phyloP scores from a whole-genome alignment of 768 basidiomycete species.

The Sporobolomyces phaffii region DNA sequence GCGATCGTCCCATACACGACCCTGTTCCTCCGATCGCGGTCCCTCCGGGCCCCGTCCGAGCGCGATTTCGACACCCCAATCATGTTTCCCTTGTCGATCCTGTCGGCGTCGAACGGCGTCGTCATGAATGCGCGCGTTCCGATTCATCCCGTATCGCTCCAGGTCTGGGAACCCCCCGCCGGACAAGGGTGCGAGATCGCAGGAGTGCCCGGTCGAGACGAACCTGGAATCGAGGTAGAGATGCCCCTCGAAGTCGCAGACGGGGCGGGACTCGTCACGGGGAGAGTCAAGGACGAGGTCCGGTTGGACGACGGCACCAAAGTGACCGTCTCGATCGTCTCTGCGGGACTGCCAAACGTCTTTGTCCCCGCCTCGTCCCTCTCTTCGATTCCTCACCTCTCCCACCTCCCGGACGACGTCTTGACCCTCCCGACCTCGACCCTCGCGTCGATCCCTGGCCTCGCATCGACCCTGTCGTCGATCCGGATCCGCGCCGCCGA shows the following conservation, averaged over 20 bases:
- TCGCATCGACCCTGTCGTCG: slow-evolving; percentile 13
- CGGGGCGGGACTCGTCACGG: slow-evolving; percentile 15
- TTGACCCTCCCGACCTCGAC: slow-evolving; percentile 7
- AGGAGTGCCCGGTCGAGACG: slow-evolving; percentile 31
- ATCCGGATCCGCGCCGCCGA: slow-evolving; percentile 22
- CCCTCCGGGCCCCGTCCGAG: not conserved
- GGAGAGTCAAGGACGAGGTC: slow-evolving; percentile 5
- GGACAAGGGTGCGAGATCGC: slow-evolving; percentile 29
- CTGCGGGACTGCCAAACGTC: slow-evolving; percentile 35
- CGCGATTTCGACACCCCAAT: not conserved
- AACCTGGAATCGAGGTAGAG: slow-evolving; percentile 32
- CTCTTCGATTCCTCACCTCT: not conserved
- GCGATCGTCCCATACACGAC: slow-evolving; percentile 32
- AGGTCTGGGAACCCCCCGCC: slow-evolving; percentile 15
- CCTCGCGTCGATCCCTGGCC: slow-evolving; percentile 7
- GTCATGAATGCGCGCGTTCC: slow-evolving; percentile 32
- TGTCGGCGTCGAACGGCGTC: slow-evolving; percentile 32
- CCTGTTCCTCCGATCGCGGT: slow-evolving; percentile 22
- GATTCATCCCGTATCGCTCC: slow-evolving; percentile 27
- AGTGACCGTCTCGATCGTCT: slow-evolving; percentile 24
- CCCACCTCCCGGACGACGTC: slow-evolving; percentile 1
- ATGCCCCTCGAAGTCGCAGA: slow-evolving; percentile 17
- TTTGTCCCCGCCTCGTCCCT: slow-evolving; percentile 27
- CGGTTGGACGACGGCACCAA: slow-evolving; percentile 11
- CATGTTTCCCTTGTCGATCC: slow-evolving; percentile 30